Base-by-base conservation (phyloP, 768 basidiomycete genomes). In the Pholiota conissans region DNA sequence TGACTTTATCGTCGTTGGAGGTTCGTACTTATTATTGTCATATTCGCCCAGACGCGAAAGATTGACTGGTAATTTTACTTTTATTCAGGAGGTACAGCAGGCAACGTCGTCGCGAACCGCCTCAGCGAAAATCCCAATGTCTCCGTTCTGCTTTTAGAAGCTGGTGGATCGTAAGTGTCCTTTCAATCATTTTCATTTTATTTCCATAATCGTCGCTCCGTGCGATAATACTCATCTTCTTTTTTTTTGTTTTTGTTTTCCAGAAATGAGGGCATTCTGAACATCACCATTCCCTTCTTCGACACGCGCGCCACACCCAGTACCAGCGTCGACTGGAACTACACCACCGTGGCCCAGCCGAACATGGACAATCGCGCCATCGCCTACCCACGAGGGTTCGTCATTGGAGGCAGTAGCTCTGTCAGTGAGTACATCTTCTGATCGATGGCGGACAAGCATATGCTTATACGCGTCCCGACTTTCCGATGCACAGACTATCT, bases 41-140 rank as follows among this genome's bases (percentile, higher is more conserved):
- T 46, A 10, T n/a, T 53, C 14, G 13, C 29, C 22, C 24, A 16
- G 6, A 28, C 40, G 14, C 32, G 16, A 18, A 1, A 3, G 2
- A 2, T 45, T 45, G 42, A 24, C 18, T 2, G 9, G 37, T 16
- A 3, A 26, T 26, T 5, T 24, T 45, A 10, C 13, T n/a, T n/a
- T n/a, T n/a, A n/a, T n/a, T n/a, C 49, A 67, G 76, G 72, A 32
- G 84, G 84, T 20, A 84, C 83, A 22, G 76, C 82, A 0, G 84
- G 84, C 8, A 83, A 82, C 54, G 82, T 78, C 1, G 68, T 85
- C 16, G 84, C 84, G 0, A 74, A 81, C 11, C 73, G 84, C 4
- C 68, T 85, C 9, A 79, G 77, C 11, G 84, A 85, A 64, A 69
- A 83, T 53, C 76, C 78, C 0, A 64, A 64, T 1, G 67, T 79